Conservation (phyloP, 495 filamentous ascomycete species). For the Tetracladium marchalianum region DNA sequence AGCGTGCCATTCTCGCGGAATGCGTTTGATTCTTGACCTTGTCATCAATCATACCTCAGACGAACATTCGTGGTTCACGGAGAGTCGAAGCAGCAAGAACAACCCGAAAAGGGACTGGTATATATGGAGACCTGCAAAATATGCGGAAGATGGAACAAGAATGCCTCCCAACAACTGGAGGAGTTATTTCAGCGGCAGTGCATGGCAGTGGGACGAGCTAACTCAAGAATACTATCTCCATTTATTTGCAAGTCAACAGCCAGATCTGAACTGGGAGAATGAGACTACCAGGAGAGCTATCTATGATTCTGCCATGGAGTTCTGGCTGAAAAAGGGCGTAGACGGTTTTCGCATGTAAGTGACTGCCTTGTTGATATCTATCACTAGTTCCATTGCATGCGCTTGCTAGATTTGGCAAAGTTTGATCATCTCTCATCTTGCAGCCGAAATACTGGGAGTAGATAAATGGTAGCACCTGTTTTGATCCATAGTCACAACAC, state of each 20-base stretch:
- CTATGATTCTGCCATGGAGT: slow-evolving; percentile 52
- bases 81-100: slow-evolving; percentile 51
- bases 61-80: slow-evolving; percentile 65
- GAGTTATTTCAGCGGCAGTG: slow-evolving; percentile 41
- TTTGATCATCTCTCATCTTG: slow-evolving; percentile 14
- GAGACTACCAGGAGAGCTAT: slow-evolving; percentile 50
- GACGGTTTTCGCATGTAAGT: slow-evolving; percentile 53
- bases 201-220: slow-evolving; percentile 56
- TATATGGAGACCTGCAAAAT: slow-evolving; percentile 55
- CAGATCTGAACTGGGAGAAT: slow-evolving; percentile 71
- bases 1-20: slow-evolving; percentile 42
- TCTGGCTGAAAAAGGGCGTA: slow-evolving; percentile 60
- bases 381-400: too few relatives aligned
- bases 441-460: too few relatives aligned
- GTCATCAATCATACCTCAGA: slow-evolving; percentile 71
- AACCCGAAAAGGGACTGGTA: slow-evolving; percentile 65
- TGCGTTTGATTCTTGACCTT: slow-evolving; percentile 64
- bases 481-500: too few relatives aligned
- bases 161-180: slow-evolving; percentile 66
- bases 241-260: slow-evolving; percentile 53
- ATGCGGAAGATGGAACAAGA: slow-evolving; percentile 45
- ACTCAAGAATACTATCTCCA: slow-evolving; percentile 64
- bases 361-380: not conserved
- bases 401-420: slow-evolving; percentile 60
- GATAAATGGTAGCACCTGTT: too few relatives aligned